Conservation (phyloP, 2,329 filamentous ascomycete species). For the Phyllosticta capitalensis region DNA sequence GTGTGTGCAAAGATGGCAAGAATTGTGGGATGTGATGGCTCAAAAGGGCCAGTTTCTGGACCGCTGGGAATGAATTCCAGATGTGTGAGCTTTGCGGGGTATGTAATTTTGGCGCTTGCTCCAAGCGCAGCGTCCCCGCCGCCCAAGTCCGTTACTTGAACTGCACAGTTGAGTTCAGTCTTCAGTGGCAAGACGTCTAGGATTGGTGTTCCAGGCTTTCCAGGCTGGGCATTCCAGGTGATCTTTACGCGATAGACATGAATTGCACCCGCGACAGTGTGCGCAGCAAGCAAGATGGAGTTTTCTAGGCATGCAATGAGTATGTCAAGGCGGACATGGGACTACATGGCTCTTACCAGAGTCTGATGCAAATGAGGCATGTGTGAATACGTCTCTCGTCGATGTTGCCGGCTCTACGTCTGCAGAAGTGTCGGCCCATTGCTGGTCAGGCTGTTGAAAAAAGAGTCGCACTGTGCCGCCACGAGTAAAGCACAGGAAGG, state of each 20-base stretch:
- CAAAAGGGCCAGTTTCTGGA: constrained; percentile 46
- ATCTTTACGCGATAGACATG: constrained; percentile 65
- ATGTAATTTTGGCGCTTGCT: constrained; percentile 17
- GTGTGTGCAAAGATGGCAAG: constrained; percentile 62
- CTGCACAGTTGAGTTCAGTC: constrained; percentile 24
- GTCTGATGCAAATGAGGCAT: constrained; percentile 46
- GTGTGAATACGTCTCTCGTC: constrained; percentile 39
- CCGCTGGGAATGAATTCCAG: constrained; percentile 63
- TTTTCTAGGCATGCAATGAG: constrained; percentile 23
- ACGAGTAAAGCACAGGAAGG: constrained; percentile 66
- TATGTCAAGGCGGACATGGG: not conserved
- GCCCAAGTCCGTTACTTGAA: constrained; percentile 16
- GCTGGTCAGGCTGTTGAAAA: constrained; percentile 64
- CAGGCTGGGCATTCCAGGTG: constrained; percentile 61
- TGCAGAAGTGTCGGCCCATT: constrained; percentile 61
- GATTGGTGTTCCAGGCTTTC: constrained; percentile 32
- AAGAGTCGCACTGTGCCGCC: constrained; percentile 66
- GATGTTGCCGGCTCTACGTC: constrained; percentile 65
- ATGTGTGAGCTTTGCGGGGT: constrained; percentile 50
- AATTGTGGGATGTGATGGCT: constrained; percentile 50
- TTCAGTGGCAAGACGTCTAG: constrained; percentile 22
- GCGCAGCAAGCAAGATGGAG: constrained; percentile 54
- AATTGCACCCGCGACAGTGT: constrained; percentile 62
- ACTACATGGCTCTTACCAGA: constrained; percentile 46
- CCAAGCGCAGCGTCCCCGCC: constrained; percentile 18